phyloP scores from a whole-genome alignment of 805 yeast species.

The Lachancea mirantina region DNA sequence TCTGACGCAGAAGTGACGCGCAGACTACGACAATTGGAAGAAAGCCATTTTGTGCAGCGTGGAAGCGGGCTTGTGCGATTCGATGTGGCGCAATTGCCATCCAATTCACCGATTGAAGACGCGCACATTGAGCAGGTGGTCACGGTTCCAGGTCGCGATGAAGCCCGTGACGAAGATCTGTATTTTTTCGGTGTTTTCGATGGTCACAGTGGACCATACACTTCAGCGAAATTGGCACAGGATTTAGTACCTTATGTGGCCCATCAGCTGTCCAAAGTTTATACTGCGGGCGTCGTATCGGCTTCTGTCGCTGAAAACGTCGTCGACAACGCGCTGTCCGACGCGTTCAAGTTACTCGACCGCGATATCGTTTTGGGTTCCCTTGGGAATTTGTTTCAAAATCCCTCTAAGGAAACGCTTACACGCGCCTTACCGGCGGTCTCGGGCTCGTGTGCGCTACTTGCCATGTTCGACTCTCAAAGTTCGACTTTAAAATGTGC shows the following conservation, averaged over 20 bases:
- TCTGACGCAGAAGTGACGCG: conserved; percentile 66
- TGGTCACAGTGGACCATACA: conserved; percentile 96
- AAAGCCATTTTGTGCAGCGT: conserved; percentile 70
- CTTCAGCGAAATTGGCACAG: conserved; percentile 78
- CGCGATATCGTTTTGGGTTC: conserved; percentile 77
- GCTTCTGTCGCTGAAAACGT: conserved; percentile 62
- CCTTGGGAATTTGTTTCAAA: conserved; percentile 58
- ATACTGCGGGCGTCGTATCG: conserved; percentile 25
- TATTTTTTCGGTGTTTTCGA: conserved; percentile 94
- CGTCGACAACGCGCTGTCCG: conserved; percentile 71
- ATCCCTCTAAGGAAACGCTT: conserved; percentile 51
- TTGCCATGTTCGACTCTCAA: conserved; percentile 78
- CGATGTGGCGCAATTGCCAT: conserved; percentile 83
- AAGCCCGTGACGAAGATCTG: conserved; percentile 54
- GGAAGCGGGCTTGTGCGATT: conserved; percentile 84
- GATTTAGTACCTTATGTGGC: conserved; percentile 72
- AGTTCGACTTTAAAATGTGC: conserved; percentile 75
- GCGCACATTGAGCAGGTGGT: conserved; percentile 79
- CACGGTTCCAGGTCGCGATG: conserved; percentile 50
- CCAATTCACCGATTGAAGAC: conserved; percentile 92
- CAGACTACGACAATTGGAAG: conserved; percentile 65
- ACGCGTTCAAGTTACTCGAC: conserved; percentile 77
- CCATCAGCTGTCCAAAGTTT: conserved; percentile 60
- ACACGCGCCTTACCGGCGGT: conserved; percentile 83
- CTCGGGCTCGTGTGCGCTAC: conserved; percentile 89